Percentiles rank a stretch among this genome's conserved stretches.
Evolutionary conservation across 2,329 filamentous ascomycete genomes (phyloP).

Genomic region (Endoconidiophora laricicola): DNA sequence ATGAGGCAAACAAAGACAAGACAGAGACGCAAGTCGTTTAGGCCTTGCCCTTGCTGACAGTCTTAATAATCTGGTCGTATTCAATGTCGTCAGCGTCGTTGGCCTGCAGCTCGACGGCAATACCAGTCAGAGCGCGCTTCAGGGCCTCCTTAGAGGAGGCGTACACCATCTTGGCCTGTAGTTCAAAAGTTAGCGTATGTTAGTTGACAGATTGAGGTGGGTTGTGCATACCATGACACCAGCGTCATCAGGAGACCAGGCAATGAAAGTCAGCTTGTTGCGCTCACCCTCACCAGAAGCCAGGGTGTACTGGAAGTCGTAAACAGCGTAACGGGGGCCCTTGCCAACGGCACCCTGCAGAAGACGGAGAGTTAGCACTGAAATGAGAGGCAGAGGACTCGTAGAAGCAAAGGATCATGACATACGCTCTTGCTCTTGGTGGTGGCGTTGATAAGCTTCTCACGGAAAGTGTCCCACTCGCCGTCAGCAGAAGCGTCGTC

Average conservation of each 20-base stretch:
- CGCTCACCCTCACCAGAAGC: constrained; percentile 55
- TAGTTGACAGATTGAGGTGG: not conserved
- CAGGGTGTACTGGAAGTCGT: constrained; percentile 66
- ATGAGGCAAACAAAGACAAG: constrained; percentile 9
- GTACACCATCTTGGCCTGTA: constrained; percentile 75
- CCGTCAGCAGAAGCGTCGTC: constrained; percentile 51
- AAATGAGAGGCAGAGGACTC: not conserved
- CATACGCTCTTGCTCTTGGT: constrained; percentile 52
- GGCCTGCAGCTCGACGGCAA: constrained; percentile 65
- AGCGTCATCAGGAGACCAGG: constrained; percentile 71
- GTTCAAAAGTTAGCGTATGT: constrained; percentile 8
- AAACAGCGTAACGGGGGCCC: constrained; percentile 70
- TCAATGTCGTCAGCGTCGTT: constrained; percentile 74
- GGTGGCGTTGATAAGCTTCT: constrained; percentile 58
- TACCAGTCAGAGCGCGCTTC: constrained; percentile 60
- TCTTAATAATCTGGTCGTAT: constrained; percentile 52
- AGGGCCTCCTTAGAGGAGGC: constrained; percentile 76
- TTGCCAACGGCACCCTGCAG: constrained; percentile 39
- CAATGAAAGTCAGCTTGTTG: constrained; percentile 66
- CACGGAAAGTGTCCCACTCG: constrained; percentile 58
- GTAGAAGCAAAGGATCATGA: not conserved
- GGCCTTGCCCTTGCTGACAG: constrained; percentile 46
- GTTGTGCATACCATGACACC: constrained; percentile 47
- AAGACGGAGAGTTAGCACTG: constrained; percentile 1
- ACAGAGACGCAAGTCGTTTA: constrained; percentile 19